Evolutionary conservation across 148 eudicot species (phyloP).

Genomic region (Salicornia ramosissima): DNA sequence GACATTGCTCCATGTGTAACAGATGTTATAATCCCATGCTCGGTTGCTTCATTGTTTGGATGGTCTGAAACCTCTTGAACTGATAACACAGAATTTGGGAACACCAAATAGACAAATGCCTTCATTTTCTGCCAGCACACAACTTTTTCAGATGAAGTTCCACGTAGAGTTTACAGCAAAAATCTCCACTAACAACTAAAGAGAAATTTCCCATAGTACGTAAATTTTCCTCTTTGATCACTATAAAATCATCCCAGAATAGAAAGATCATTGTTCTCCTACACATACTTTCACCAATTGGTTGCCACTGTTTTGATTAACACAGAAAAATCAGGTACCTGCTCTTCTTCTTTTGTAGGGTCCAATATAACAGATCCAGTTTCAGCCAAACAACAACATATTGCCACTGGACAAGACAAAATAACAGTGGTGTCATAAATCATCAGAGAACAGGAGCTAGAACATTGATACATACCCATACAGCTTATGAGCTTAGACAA

Average conservation of each 20-base stretch:
- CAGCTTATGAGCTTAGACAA: not conserved
- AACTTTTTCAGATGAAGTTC: constrained; percentile 6
- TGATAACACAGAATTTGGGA: constrained; percentile 53
- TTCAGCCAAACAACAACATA: constrained; percentile 69
- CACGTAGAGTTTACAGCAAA: not conserved
- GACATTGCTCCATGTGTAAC: constrained; percentile 76
- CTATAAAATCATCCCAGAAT: not conserved
- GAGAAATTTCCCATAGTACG: no score
- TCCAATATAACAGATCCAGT: constrained; percentile 63
- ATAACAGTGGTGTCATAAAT: constrained; percentile 13
- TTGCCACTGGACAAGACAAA: constrained; percentile 62
- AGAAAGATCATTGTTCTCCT: not conserved
- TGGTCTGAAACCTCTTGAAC: constrained; percentile 45
- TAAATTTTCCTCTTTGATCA: no score
- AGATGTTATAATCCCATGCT: constrained; percentile 74
- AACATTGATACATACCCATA: not conserved
- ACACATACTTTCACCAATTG: no score
- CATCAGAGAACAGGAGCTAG: not conserved
- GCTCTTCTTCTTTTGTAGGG: constrained; percentile 81
- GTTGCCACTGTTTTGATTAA: no score
- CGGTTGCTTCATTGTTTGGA: constrained; percentile 41
- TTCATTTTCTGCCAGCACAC: constrained; percentile 66
- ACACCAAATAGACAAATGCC: constrained; percentile 71
- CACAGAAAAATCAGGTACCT: constrained; percentile 41
- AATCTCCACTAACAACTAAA: no score